Conservation (phyloP, 2,329 filamentous ascomycete species). For the Triangularia verruculosa region DNA sequence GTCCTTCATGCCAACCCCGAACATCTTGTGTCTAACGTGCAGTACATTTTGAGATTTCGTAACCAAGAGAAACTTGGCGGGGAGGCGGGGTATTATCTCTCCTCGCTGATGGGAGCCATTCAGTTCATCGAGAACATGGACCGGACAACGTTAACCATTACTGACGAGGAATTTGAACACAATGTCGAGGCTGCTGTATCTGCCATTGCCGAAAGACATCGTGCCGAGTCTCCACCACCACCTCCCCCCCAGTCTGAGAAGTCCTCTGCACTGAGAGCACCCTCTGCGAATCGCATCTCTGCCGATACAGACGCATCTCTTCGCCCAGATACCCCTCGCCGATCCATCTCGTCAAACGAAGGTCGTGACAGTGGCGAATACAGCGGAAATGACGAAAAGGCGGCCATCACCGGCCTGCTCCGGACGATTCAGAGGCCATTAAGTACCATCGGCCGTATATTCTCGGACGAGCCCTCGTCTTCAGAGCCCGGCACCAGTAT, state of each 20-base stretch:
- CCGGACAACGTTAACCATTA: constrained; percentile 86
- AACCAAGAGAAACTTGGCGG: constrained; percentile 96
- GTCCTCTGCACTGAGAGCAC: constrained; percentile 30
- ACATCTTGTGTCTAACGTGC: constrained; percentile 93
- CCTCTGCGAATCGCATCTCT: constrained; percentile 42
- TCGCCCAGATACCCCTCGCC: constrained; percentile 43
- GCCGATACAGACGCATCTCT: constrained; percentile 39
- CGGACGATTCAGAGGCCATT: constrained; percentile 89
- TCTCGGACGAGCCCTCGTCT: constrained; percentile 64
- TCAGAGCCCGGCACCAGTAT: constrained; percentile 30
- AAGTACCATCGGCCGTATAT: constrained; percentile 90
- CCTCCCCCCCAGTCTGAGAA: constrained; percentile 46
- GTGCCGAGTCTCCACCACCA: constrained; percentile 49
- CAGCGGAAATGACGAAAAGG: constrained; percentile 63
- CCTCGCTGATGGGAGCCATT: constrained; percentile 90
- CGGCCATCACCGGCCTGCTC: constrained; percentile 79
- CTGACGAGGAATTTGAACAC: constrained; percentile 90
- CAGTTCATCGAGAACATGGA: constrained; percentile 97
- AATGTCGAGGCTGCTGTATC: constrained; percentile 97
- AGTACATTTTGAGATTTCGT: constrained; percentile 94
- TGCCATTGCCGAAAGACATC: constrained; percentile 88
- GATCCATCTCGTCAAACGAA: constrained; percentile 54
- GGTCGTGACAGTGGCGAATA: constrained; percentile 43
- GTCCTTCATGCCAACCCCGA: constrained; percentile 93
- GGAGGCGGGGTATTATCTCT: constrained; percentile 98